A percentile compares a stretch with the other conserved stretches of the same genome.
These are phyloP conservation scores for Penicillium concentricum DNA, from an alignment of 2,329 filamentous ascomycete genomes.

Conservation along the genomic window DNA sequence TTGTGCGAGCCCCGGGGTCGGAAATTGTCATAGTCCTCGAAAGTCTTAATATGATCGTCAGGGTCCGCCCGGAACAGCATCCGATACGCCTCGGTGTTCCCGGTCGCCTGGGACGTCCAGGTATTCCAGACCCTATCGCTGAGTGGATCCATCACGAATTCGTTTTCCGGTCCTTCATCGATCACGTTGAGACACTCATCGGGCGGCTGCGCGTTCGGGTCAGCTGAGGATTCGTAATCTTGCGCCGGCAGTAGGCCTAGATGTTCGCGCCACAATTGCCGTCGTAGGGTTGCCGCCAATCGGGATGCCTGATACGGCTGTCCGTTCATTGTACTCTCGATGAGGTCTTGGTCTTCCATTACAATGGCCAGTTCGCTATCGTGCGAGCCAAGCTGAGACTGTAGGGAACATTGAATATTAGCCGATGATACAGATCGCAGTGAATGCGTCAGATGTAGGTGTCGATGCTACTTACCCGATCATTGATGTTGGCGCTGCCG, in stretches of 20 bases:
- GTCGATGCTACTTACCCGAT: conserved; percentile 46
- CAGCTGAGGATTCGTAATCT: conserved; percentile 61
- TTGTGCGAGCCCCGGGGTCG: conserved; percentile 64
- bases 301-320: conserved; percentile 67
- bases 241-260: conserved; percentile 79
- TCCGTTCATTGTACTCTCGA: conserved; percentile 73
- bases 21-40: conserved; percentile 85
- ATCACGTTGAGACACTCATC: conserved; percentile 69
- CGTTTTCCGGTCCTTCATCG: conserved; percentile 67
- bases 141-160: conserved; percentile 72
- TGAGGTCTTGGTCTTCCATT: conserved; percentile 71
- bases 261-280: conserved; percentile 88
- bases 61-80: conserved; percentile 86
- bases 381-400: conserved; percentile 76
- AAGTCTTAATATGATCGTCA: conserved; percentile 83
- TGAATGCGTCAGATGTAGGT: neutral
- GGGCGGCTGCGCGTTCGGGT: conserved; percentile 76
- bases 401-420: conserved; percentile 1
- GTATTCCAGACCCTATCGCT: conserved; percentile 65
- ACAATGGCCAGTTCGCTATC: conserved; percentile 89
- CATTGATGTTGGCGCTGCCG: conserved; percentile 70
- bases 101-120: conserved; percentile 71
- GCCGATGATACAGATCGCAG: neutral
- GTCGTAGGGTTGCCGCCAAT: conserved; percentile 77
- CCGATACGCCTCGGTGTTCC: conserved; percentile 78